Evolutionary conservation across 2,329 filamentous ascomycete genomes (phyloP), one percentile per base, ranked within the genome.

Genomic region (Talaromyces sp.): DNA sequence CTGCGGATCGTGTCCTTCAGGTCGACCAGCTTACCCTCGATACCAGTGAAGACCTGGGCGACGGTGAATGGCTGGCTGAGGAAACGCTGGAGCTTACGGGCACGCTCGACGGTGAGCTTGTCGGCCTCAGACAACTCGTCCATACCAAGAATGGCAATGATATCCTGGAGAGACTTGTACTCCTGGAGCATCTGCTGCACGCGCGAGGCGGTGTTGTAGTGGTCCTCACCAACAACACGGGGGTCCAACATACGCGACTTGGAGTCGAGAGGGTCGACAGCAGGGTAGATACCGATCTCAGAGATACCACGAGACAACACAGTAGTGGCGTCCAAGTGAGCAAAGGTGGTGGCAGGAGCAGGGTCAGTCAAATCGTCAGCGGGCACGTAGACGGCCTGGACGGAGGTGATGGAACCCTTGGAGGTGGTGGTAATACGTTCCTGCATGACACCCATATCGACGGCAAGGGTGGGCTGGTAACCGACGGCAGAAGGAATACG

Each of bases 331-430:
- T 99, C 94, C 88, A 99, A 90, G 83, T 99, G 94, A 79, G 94
- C 94, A 83, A 99, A 99, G 80, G 94, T 99, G 80, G 94, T 97
- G 79, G 94, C 94, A 72, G 94, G 94, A 71, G 94, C 94, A 83
- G 94, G 94, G 84, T 99, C 94, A 85, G 94, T 99, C 91, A 99
- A 89, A 90, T 99, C 94, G 81, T 99, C 94, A 89, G 94, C 94
- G 80, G 94, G 94, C 81, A 99, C 94, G 85, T 99, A 99, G 81
- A 99, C 94, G 81, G 94, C 94, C 88, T 99, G 94, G 81, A 99
- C 94, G 71, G 94, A 99, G 72, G 94, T 99, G 82, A 99, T 99
- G 78, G 94, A 97, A 77, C 94, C 94, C 89, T 97, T 96, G 79
- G 88, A 92, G 81, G 94, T 99, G 79, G 94, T 99, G 80, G 94